Conservation (phyloP, 306 rosid species). For the Carpinus fangiana region DNA sequence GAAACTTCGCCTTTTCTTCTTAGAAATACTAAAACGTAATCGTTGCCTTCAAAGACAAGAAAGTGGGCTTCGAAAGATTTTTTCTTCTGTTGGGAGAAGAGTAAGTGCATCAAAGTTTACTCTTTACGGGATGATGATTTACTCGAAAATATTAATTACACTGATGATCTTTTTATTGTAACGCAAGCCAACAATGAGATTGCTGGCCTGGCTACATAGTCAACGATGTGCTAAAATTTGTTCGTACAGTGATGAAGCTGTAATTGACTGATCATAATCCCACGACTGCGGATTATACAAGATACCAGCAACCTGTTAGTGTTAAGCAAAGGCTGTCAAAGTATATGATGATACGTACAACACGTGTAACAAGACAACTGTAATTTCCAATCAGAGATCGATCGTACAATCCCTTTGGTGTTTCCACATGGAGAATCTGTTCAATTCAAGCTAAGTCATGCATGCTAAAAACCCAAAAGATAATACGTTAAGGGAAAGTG, state of each 20-base stretch:
- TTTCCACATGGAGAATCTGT: slow-evolving; percentile 37
- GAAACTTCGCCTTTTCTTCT: slow-evolving; percentile 6
- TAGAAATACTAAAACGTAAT: slow-evolving; percentile 10
- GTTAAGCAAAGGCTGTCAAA: slow-evolving; percentile 29
- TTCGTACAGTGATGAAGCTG: slow-evolving; percentile 35
- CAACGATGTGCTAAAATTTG: slow-evolving; percentile 22
- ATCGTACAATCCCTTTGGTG: slow-evolving; percentile 22
- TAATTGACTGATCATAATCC: slow-evolving; percentile 21
- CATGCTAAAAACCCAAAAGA: background rate
- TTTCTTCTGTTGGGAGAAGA: background rate
- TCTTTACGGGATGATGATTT: background rate
- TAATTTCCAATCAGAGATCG: slow-evolving; percentile 12
- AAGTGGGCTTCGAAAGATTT: slow-evolving; percentile 27
- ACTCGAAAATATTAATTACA: slow-evolving; percentile 3
- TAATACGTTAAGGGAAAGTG: slow-evolving; percentile 14
- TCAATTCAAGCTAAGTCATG: slow-evolving; percentile 7
- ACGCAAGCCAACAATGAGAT: slow-evolving; percentile 37
- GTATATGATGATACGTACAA: background rate
- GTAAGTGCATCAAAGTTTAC: background rate
- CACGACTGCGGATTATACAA: slow-evolving; percentile 19
- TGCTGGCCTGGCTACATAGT: slow-evolving; percentile 23
- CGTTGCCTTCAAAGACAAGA: slow-evolving; percentile 24
- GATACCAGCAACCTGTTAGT: slow-evolving; percentile 8
- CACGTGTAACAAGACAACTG: slow-evolving; percentile 27
- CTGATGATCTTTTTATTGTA: background rate